Evolutionary conservation across 306 rosid genomes (phyloP).

Genomic region (Acacia melanoxylon): DNA sequence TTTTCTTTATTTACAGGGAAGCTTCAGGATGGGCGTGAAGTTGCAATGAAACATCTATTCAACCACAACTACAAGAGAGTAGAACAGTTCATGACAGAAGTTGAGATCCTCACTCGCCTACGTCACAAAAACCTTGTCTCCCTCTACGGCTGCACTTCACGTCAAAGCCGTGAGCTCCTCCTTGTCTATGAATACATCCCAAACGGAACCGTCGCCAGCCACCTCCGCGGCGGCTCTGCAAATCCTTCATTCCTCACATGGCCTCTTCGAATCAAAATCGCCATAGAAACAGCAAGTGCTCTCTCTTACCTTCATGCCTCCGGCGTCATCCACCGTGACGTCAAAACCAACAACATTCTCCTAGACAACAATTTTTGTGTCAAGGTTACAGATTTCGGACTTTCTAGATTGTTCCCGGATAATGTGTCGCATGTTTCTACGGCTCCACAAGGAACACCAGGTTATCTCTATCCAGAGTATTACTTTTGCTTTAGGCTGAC

Average conservation of each 20-base stretch:
- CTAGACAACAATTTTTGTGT: constrained; percentile 51
- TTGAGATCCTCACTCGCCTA: constrained; percentile 57
- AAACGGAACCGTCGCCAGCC: constrained; percentile 63
- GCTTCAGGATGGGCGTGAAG: constrained; percentile 72
- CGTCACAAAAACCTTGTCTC: constrained; percentile 59
- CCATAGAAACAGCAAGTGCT: constrained; percentile 61
- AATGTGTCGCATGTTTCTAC: constrained; percentile 70
- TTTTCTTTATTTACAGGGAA: constrained; percentile 36
- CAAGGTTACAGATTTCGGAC: constrained; percentile 76
- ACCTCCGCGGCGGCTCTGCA: constrained; percentile 42
- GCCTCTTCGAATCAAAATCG: constrained; percentile 57
- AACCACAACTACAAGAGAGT: constrained; percentile 47
- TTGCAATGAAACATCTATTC: constrained; percentile 59
- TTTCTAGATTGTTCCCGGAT: constrained; percentile 56
- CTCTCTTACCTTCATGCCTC: constrained; percentile 28
- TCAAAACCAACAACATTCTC: constrained; percentile 34
- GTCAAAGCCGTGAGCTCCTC: constrained; percentile 49
- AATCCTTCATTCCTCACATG: constrained; percentile 36
- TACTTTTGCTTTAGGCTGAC: constrained; percentile 60
- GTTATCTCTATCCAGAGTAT: constrained; percentile 72
- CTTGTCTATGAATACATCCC: constrained; percentile 69
- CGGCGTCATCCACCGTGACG: no score
- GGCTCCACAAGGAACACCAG: constrained; percentile 80
- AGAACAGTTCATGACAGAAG: constrained; percentile 65
- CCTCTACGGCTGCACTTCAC: constrained; percentile 70